Base-by-base conservation (phyloP, 2,329 filamentous ascomycete genomes). In the Hymenoscyphus repandus region DNA sequence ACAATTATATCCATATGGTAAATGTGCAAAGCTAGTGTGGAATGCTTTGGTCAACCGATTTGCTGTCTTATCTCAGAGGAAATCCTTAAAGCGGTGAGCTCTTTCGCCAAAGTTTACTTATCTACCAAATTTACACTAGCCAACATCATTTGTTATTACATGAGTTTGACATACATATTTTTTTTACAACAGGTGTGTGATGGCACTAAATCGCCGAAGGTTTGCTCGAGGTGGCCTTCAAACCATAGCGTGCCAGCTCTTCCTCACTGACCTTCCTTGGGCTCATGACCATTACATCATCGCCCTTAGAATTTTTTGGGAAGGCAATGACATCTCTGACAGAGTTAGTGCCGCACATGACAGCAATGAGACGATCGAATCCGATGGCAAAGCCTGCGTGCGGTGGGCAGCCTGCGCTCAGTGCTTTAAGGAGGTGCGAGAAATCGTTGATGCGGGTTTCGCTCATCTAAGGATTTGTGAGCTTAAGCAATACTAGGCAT, bases 321-420 rank as follows among this genome's bases (percentile, higher is more conserved):
- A 99, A 99, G 0, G 91, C 91, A 68, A 99, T 96, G 1, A 99
- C 92, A 71, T 99, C 92, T 53, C 88, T 76, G 2, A 99, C 86
- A 1, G 86, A 90, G 10, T 86, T 77, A 31, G 79, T 85, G 1
- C 85, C 86, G 18, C 86, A 79, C 75, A 99, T 79, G 1, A 96
- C 73, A 0, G 92, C 86, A 36, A 93, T 77, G 44, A 99, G 69
- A 3, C 93, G 78, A 67, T 99, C 93, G 66, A 96, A 96, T 0
- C 93, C 93, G 13, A 99, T 73, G 0, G 93, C 93, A 57, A 99
- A 86, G 0, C 93, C 93, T 0, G 93, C 91, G 66, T 99, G 93
- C 0, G 93, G 95, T 11, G 93, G 93, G 71, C 93, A 97, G 0
- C 92, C 95, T 0, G 88, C 83, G 6, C 82, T 74, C 6, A 99